Evolutionary conservation across 2,329 filamentous ascomycete genomes (phyloP), one percentile per base, ranked within the genome.

Genomic region (Stemphylium beticola): DNA sequence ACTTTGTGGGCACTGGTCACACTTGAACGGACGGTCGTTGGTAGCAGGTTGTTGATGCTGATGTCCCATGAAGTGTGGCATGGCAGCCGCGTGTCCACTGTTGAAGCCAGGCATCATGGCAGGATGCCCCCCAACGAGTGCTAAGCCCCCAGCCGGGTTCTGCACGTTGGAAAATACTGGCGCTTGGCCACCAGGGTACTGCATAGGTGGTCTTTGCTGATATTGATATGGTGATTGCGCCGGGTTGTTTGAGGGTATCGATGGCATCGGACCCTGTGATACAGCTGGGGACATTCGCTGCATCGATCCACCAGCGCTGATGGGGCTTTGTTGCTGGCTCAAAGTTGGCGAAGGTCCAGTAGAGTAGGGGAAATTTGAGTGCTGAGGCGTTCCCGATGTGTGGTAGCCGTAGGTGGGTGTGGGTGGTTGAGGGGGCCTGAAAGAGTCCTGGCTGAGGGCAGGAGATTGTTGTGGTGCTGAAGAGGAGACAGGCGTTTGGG

Each of bases 11-110:
- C 95, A 99, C 71, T 90, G 85, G 65, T 98, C 92, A 73, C 95
- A 99, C 76, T 93, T 93, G 81, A 96, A 98, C 0, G 95, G 95
- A 4, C 93, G 86, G 65, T 98, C 93, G 52, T 89, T 88, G 24
- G 83, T 81, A 9, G 82, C 79, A 17, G 79, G 77, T 58, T 82
- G 69, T 59, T 82, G 82, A 41, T 78, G 77, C 26, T 73, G 74
- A 53, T 84, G 84, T 12, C 80, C 80, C 58, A 84, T 81, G 60
- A 83, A 79, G 52, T 81, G 79, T 57, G 91, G 90, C 76, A 93
- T 84, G 60, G 86, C 86, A 60, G 77, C 85, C 66, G 76, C 82
- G 76, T 82, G 87, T 73, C 78, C 85, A 71, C 78, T 87, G 75
- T 86, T 86, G 74, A 84, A 87, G 4, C 73, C 80, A 4, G 80